These are phyloP conservation scores for Condylostoma magnum DNA, from an alignment of 169 alveolate genomes.

Conservation along the genomic window DNA sequence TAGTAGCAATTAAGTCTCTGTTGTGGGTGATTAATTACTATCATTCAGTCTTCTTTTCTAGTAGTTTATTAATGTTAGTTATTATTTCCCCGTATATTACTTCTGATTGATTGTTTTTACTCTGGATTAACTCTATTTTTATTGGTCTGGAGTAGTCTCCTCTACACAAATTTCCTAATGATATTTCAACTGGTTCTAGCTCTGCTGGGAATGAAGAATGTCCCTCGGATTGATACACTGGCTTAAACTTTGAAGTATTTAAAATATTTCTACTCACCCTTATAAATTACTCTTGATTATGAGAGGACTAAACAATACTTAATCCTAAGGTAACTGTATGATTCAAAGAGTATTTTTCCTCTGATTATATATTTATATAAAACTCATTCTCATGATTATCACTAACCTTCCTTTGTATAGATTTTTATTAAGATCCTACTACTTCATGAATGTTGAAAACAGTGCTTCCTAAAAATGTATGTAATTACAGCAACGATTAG, in stretches of 20 bases:
- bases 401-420: background rate
- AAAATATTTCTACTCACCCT: background rate
- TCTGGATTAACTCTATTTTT: conserved; percentile 22
- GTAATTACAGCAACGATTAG: background rate
- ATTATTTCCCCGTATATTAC: conserved; percentile 31
- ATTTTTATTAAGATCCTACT: conserved; percentile 27
- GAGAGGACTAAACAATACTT: background rate
- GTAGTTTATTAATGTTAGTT: conserved; percentile 16
- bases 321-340: background rate
- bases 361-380: background rate
- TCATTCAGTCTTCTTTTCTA: conserved; percentile 24
- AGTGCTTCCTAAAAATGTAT: conserved; percentile 26
- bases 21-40: background rate
- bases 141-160: conserved; percentile 35
- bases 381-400: background rate
- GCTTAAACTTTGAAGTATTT: background rate
- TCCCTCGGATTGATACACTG: conserved; percentile 4
- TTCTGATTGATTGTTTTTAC: background rate
- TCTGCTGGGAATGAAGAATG: background rate
- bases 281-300: background rate
- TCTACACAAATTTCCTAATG: conserved; percentile 29
- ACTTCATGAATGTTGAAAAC: conserved; percentile 37
- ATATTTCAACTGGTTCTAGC: conserved; percentile 31
- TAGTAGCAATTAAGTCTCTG: background rate
- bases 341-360: conserved; percentile 36